Evolutionary conservation across 345 rosid genomes (phyloP), one percentile per base, ranked within the genome.

Genomic region (Odontarrhena argentea): DNA sequence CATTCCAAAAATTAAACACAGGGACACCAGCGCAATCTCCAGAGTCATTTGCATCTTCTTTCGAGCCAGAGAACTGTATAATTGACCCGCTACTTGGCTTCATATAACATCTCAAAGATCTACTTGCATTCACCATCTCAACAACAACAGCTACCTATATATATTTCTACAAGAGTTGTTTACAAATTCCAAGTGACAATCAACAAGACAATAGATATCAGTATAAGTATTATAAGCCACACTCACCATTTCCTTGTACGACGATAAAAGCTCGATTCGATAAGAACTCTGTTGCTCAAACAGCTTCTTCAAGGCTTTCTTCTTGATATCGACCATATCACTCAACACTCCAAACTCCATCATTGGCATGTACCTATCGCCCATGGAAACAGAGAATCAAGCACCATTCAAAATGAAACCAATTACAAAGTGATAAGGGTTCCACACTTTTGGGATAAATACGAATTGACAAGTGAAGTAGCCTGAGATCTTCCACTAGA

Each of bases 1-100:
- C 43, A 42, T 95, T 78, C 79, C 53, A 82, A 79, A 90, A 87
- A 52, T 68, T 59, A 69, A 80, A 91, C 59, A 88, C 92, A 4
- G 85, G 86, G 67, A 83, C 68, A 45, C 88, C 97, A 14, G 83
- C 85, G 30, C 97, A 86, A 63, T 94, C 96, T 67, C 95, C 96
- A 54, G 55, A 55, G 59, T 91, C 97, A 34, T 75, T 77, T 8
- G 45, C 55, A 69, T 85, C 81, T 55, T 77, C 85, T 11, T 77
- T 77, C 49, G 46, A 71, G 65, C 52, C 69, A 51, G 86, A 88
- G 80, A 91, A 94, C 35, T 88, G 85, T 63, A 85, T 30, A 48
- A 94, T 70, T 8, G 86, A 80, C 62, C 89, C 83, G 54, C 55
- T 70, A 57, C 67, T 52, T 22, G 75, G 58, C 76, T 84, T 85